phyloP scores from a whole-genome alignment of 495 filamentous ascomycete species.

The Aspergillus ellipticus region DNA sequence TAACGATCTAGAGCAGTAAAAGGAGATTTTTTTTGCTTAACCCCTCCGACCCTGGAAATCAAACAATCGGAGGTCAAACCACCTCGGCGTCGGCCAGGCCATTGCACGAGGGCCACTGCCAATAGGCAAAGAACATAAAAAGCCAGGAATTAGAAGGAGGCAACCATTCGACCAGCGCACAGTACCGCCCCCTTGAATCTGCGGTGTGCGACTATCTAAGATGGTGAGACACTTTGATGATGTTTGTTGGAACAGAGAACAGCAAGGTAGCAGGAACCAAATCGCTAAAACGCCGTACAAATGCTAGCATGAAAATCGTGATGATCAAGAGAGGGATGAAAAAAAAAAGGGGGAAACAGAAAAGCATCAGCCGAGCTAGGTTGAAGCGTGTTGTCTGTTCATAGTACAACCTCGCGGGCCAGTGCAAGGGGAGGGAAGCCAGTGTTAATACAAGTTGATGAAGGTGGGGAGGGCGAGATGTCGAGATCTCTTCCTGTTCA shows the following conservation, averaged over 20 bases:
- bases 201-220: slow-evolving; percentile 51
- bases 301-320: slow-evolving; percentile 47
- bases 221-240: slow-evolving; percentile 28
- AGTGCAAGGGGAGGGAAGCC: slow-evolving; percentile 25
- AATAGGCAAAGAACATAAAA: slow-evolving; percentile 18
- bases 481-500: slow-evolving; percentile 22
- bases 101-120: neutral
- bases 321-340: slow-evolving; percentile 18
- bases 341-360: slow-evolving; percentile 9
- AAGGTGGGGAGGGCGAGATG: slow-evolving; percentile 37
- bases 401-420: slow-evolving; percentile 45
- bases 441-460: slow-evolving; percentile 56
- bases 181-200: slow-evolving; percentile 44
- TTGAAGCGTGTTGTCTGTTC: slow-evolving; percentile 22
- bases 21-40: neutral
- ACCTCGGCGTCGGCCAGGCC: neutral
- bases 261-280: slow-evolving; percentile 21
- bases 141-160: slow-evolving; percentile 37
- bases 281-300: slow-evolving; percentile 50
- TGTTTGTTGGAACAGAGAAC: slow-evolving; percentile 13
- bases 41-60: neutral
- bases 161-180: slow-evolving; percentile 63
- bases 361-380: slow-evolving; percentile 10
- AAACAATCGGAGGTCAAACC: neutral
- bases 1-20: slow-evolving; percentile 8